A percentile compares a stretch with the other conserved stretches of the same genome.
Conservation (phyloP, 148 eudicot species). For the Rhododendron vialii region DNA sequence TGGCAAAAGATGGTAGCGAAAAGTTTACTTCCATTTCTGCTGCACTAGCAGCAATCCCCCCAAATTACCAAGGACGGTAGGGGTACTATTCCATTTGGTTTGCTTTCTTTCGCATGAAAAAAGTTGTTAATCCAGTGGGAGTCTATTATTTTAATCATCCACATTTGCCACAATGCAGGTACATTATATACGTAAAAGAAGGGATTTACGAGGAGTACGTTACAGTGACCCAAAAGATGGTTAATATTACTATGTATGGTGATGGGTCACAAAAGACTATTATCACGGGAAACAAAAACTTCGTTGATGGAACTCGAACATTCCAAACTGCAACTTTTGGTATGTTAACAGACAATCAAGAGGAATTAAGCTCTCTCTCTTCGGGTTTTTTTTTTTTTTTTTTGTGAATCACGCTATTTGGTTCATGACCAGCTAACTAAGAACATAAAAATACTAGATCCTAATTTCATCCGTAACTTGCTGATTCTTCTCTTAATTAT, state of each 20-base stretch:
- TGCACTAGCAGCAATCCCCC: constrained; percentile 55
- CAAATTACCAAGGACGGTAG: constrained; percentile 44
- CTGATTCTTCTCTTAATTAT: not conserved
- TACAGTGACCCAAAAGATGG: constrained; percentile 64
- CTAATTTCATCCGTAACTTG: not conserved
- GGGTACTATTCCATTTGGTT: not conserved
- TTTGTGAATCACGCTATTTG: not conserved
- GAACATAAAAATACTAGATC: not conserved
- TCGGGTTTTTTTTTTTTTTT: too few relatives aligned
- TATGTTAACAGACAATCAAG: constrained; percentile 18
- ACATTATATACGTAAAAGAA: constrained; percentile 53
- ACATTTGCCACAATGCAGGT: constrained; percentile 33
- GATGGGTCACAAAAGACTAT: constrained; percentile 85
- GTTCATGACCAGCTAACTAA: not conserved
- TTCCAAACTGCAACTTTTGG: constrained; percentile 85
- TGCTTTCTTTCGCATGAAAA: not conserved
- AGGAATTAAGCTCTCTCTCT: not conserved
- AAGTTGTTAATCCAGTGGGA: not conserved
- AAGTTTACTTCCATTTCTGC: constrained; percentile 53
- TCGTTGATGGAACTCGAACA: constrained; percentile 54
- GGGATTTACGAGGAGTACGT: constrained; percentile 77
- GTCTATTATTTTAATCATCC: not conserved
- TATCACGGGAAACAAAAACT: constrained; percentile 71
- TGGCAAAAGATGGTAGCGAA: constrained; percentile 88
- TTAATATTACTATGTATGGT: constrained; percentile 73